Conservation (phyloP, 169 alveolate genomes). For the Cystoisospora suis region DNA sequence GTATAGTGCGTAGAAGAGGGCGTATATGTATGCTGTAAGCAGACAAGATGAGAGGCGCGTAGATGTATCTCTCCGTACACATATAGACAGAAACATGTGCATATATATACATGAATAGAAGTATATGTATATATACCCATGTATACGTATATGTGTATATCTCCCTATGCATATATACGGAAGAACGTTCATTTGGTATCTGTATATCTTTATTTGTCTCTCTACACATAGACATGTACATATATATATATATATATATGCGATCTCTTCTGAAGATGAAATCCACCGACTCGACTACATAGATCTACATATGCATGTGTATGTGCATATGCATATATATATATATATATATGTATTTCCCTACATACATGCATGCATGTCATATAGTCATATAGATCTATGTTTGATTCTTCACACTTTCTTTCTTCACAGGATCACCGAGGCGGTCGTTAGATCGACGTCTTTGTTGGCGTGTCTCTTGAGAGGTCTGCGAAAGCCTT, state of each 20-base stretch:
- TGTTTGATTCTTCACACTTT: not conserved
- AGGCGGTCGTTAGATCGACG: not conserved
- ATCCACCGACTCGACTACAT: too few species aligned
- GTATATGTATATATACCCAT: not conserved
- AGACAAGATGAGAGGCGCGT: too few species aligned
- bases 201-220: not conserved
- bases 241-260: too few species aligned
- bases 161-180: not conserved
- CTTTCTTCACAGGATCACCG: not conserved
- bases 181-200: not conserved
- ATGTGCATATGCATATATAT: not conserved
- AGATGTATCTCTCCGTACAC: too few species aligned
- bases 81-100: too few species aligned
- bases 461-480: too few species aligned
- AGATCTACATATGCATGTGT: not conserved
- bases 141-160: not conserved
- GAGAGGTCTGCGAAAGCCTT: too few species aligned
- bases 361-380: not conserved
- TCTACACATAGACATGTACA: not conserved
- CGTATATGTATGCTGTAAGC: too few species aligned
- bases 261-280: too few species aligned
- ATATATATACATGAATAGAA: not conserved
- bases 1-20: not conserved
- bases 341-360: too few species aligned
- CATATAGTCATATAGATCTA: not conserved